A percentile compares a stretch with the other conserved stretches of the same genome.
Evolutionary conservation across 352 stramenopile species (phyloP).

Genomic region (Halophytophthora batemanensis): DNA sequence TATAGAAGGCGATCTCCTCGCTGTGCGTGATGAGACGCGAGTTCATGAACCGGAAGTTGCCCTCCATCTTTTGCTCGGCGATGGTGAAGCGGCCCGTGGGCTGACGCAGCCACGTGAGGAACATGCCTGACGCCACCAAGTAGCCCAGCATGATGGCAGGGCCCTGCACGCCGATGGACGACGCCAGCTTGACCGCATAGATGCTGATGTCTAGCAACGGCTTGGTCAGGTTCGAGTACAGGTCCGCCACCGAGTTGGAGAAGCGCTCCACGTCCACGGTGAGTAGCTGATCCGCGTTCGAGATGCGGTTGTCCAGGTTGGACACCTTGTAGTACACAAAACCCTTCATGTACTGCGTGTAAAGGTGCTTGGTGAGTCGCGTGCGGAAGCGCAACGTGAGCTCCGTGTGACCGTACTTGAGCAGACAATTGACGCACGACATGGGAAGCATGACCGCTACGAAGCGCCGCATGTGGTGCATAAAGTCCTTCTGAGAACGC

Average conservation of each 20-base stretch:
- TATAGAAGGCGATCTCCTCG: constrained; percentile 91
- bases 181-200: constrained; percentile 66
- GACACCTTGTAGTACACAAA: constrained; percentile 92
- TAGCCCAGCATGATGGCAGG: constrained; percentile 71
- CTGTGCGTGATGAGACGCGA: constrained; percentile 85
- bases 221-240: constrained; percentile 90
- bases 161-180: constrained; percentile 68
- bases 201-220: constrained; percentile 81
- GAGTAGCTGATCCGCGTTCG: constrained; percentile 85
- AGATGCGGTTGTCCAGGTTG: constrained; percentile 86
- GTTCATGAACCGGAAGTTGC: constrained; percentile 87
- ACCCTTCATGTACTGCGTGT: constrained; percentile 82
- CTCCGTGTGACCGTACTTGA: constrained; percentile 82
- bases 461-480: constrained; percentile 67
- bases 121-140: constrained; percentile 61
- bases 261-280: constrained; percentile 87
- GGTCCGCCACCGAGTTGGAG: constrained; percentile 71
- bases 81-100: constrained; percentile 80
- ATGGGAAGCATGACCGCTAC: constrained; percentile 76
- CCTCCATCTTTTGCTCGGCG: constrained; percentile 79
- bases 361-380: constrained; percentile 76
- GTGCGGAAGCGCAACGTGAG: constrained; percentile 81
- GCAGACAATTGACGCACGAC: constrained; percentile 75
- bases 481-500: constrained; percentile 60
- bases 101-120: constrained; percentile 70